phyloP scores from a whole-genome alignment of 2,329 filamentous ascomycete genomes.

The Colletotrichum godetiae region DNA sequence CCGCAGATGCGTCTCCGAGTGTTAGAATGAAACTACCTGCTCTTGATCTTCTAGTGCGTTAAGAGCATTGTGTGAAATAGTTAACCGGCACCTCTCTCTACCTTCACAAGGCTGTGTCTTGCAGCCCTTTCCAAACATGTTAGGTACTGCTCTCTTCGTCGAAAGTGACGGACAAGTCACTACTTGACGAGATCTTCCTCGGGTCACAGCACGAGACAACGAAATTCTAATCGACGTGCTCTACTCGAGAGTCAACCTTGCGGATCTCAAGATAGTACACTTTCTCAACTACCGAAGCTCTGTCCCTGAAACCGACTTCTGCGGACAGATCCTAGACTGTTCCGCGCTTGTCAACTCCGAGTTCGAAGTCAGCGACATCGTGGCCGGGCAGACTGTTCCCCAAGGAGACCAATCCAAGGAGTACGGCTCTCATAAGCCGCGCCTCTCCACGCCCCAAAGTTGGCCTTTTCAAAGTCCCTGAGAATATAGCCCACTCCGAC shows the following conservation, averaged over 20 bases:
- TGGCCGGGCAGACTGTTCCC: neutral
- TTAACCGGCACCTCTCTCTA: neutral
- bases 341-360: neutral
- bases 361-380: neutral
- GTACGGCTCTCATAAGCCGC: slow-evolving; percentile 6
- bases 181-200: neutral
- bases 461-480: neutral
- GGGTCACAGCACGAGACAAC: neutral
- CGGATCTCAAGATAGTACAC: neutral
- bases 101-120: neutral
- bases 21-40: neutral
- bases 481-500: neutral
- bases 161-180: neutral
- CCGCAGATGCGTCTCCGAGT: too few species aligned
- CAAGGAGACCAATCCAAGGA: neutral
- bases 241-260: slow-evolving; percentile 14
- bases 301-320: neutral
- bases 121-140: neutral
- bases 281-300: neutral
- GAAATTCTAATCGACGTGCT: neutral
- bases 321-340: neutral
- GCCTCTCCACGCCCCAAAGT: neutral
- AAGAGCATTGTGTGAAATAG: neutral
- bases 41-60: neutral
- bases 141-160: neutral